These are phyloP conservation scores for Penicillium chermesinum DNA, from an alignment of 495 filamentous ascomycete genomes.

Conservation along the genomic window DNA sequence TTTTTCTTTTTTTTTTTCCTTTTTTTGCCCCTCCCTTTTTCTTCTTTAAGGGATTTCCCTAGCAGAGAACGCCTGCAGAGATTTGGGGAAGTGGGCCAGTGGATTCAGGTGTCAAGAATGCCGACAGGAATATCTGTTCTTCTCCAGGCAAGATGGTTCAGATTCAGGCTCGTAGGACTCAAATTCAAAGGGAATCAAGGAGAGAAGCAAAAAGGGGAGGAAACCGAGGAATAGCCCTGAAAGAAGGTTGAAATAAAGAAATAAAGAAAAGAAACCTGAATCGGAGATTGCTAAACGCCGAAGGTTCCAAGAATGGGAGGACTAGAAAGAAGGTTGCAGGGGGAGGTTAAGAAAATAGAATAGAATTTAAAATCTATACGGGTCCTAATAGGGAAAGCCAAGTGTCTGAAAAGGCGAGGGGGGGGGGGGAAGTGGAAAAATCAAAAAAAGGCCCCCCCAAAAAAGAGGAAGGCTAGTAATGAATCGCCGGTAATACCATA, in stretches of 20 bases:
- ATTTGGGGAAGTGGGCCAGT: slow-evolving; percentile 24
- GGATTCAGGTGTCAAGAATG: slow-evolving; percentile 22
- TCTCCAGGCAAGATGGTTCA: too few relatives aligned
- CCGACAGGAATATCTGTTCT: slow-evolving; percentile 12
- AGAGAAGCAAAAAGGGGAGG: slow-evolving; percentile 3
- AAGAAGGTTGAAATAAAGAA: slow-evolving; percentile 34
- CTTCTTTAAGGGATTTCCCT: slow-evolving; percentile 1
- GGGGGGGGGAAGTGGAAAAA: too few relatives aligned
- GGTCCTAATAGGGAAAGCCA: neutral
- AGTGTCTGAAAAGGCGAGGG: too few relatives aligned
- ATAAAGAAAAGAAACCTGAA: slow-evolving; percentile 21
- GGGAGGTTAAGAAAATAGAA: neutral
- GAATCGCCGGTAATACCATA: slow-evolving; percentile 6
- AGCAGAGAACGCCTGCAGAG: slow-evolving; percentile 19
- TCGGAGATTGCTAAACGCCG: slow-evolving; percentile 28
- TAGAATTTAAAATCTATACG: neutral
- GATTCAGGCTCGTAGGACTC: too few relatives aligned
- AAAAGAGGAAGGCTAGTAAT: slow-evolving; percentile 6
- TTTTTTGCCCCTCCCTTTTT: slow-evolving; percentile 1
- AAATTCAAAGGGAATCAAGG: too few relatives aligned
- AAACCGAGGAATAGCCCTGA: slow-evolving; percentile 18
- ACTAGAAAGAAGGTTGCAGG: slow-evolving; percentile 2
- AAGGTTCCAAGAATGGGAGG: slow-evolving; percentile 20
- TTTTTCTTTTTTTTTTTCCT: slow-evolving; percentile 7
- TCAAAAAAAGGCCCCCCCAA: slow-evolving; percentile 5